A percentile compares a stretch with the other conserved stretches of the same genome.
Conservation (phyloP, 768 basidiomycete species). For the Astraeus odoratus region DNA sequence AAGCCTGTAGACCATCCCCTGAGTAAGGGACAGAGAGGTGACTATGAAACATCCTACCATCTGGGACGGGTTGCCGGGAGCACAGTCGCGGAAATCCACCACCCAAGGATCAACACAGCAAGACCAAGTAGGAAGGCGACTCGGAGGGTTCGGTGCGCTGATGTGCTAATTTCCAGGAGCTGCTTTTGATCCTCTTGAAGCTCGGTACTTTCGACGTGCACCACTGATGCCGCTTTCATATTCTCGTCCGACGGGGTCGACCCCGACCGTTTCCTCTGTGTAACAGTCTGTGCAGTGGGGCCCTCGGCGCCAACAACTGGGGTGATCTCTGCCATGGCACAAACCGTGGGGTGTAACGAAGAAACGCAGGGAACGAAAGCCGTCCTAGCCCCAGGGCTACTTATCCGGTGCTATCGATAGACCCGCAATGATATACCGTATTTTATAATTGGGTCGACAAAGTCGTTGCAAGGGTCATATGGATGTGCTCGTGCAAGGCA, state of each 20-base stretch:
- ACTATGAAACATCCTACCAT: conserved; percentile 41
- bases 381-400: neutral
- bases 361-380: neutral
- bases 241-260: conserved; percentile 11
- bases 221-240: conserved; percentile 6
- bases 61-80: conserved; percentile 64
- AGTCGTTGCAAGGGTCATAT: too few relatives aligned
- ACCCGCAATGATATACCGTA: neutral
- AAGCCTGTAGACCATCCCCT: conserved; percentile 40
- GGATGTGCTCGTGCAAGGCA: too few relatives aligned
- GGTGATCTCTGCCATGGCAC: conserved; percentile 14
- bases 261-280: conserved; percentile 16
- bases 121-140: conserved; percentile 44
- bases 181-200: conserved; percentile 9
- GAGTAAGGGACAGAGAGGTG: neutral
- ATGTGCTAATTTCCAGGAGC: neutral
- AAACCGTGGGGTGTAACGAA: neutral
- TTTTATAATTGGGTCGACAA: too few relatives aligned
- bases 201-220: conserved; percentile 13
- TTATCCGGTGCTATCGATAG: neutral
- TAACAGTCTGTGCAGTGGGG: conserved; percentile 1
- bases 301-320: neutral
- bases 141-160: conserved; percentile 23
- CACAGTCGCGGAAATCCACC: conserved; percentile 79
- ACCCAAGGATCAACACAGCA: conserved; percentile 63